phyloP scores from a whole-genome alignment of 2,329 filamentous ascomycete species.

The Fusarium proliferatum region DNA sequence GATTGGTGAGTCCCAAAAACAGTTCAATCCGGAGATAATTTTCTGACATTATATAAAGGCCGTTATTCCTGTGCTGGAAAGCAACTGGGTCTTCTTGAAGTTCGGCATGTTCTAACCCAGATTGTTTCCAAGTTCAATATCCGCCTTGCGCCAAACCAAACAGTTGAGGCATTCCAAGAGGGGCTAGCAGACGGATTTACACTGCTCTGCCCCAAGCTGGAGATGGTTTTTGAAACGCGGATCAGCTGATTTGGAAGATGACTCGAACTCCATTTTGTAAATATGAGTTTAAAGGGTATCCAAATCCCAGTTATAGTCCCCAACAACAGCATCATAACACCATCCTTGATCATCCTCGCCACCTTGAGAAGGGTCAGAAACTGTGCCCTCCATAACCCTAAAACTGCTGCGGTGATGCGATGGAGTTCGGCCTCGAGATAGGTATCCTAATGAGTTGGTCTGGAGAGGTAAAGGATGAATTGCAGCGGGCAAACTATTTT shows the following conservation, averaged over 20 bases:
- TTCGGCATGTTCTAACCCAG: not conserved
- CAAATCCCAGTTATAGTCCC: not conserved
- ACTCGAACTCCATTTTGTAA: not conserved
- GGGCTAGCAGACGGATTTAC: not conserved
- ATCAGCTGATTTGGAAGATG: not conserved
- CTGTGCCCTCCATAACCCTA: not conserved
- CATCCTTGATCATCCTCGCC: not conserved
- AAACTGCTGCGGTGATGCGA: not conserved
- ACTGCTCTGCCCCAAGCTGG: not conserved
- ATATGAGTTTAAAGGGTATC: not conserved
- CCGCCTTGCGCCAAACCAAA: not conserved
- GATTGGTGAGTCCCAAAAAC: not conserved
- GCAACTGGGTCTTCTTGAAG: not conserved
- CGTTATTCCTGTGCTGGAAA: not conserved
- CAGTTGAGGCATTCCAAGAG: not conserved
- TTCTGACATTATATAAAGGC: not conserved
- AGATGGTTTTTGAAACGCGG: not conserved
- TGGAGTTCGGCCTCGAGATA: not conserved
- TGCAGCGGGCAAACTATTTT: not conserved
- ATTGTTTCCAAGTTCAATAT: not conserved
- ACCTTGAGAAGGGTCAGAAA: not conserved
- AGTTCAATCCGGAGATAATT: fast-evolving
- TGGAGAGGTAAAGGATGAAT: not conserved
- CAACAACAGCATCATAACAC: not conserved
- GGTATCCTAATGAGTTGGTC: not conserved